Evolutionary conservation across 2,329 filamentous ascomycete genomes (phyloP), one percentile per base, ranked within the genome.

Genomic region (Microcera coccophila): DNA sequence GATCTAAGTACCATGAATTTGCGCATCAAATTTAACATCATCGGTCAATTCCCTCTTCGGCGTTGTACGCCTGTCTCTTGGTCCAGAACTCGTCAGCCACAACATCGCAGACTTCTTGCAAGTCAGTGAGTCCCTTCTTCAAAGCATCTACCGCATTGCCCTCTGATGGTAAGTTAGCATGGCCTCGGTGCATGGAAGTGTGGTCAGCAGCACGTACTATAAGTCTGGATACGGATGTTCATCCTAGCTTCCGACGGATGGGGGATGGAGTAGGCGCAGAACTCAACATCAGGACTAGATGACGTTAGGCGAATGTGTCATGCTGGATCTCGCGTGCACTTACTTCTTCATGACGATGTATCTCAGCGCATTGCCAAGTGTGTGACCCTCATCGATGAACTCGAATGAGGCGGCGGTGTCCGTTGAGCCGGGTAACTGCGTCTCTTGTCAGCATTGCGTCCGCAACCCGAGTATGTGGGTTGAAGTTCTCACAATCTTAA

Each of bases 271-370:
- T 98, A 98, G 48, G 91, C 93, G 68, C 93, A 97, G 70, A 98
- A 96, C 66, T 98, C 93, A 47, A 98, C 93, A 51, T 93, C 82
- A 21, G 93, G 91, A 66, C 91, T 97, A 52, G 40, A 40, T 10
- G 32, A 18, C 37, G 20, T 42, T 34, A 47, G 52, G 18, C 17
- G n/a, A 35, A 9, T 5, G 19, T 3, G 10, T 16, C 15, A 15
- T 15, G 3, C 7, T n/a, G 2, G 14, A 4, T 15, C 10, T 10
- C 7, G 39, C 10, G n/a, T 10, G 21, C 36, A 62, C 81, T 53
- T 73, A 96, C 91, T 98, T 98, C 71, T 97, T 97, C 87, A 95
- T 96, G 60, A 98, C 94, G 50, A 96, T 85, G 64, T 90, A 97
- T 60, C 93, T 80, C 57, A 98, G 71, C 9, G 90, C 89, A 67